Evolutionary conservation across 2,329 filamentous ascomycete genomes (phyloP).

Genomic region (Colletotrichum costaricense): DNA sequence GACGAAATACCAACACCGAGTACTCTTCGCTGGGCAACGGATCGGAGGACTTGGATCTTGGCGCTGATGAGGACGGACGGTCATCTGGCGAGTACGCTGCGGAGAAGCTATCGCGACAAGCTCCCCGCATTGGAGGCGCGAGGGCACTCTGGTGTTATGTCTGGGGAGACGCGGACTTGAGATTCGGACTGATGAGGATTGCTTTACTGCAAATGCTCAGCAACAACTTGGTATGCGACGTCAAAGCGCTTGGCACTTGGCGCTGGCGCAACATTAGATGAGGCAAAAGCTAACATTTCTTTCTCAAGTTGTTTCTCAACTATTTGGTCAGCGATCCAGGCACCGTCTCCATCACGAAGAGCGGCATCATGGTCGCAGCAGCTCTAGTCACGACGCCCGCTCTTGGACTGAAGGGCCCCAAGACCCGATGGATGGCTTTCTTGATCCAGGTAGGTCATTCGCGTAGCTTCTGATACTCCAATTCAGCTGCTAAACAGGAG

Average conservation of each 20-base stretch:
- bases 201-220: slow-evolving; percentile 47
- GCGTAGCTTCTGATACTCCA: too few species aligned
- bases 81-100: not conserved
- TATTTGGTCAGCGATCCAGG: slow-evolving; percentile 45
- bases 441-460: slow-evolving; percentile 38
- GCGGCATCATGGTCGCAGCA: slow-evolving; percentile 44
- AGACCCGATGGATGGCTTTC: slow-evolving; percentile 46
- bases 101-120: not conserved
- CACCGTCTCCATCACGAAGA: slow-evolving; percentile 44
- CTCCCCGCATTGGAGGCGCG: not conserved
- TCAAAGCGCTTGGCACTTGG: not conserved
- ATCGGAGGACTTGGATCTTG: slow-evolving; percentile 26
- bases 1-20: slow-evolving; percentile 17
- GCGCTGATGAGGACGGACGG: slow-evolving; percentile 5
- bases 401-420: slow-evolving; percentile 39
- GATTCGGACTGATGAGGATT: slow-evolving; percentile 43
- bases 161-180: slow-evolving; percentile 39
- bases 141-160: slow-evolving; percentile 33
- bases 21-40: slow-evolving; percentile 20
- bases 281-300: not conserved
- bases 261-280: not conserved
- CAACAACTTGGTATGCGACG: slow-evolving; percentile 43
- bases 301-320: slow-evolving; percentile 43
- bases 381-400: slow-evolving; percentile 41
- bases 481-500: not conserved